Percentiles rank a stretch among this genome's conserved stretches.
These are phyloP conservation scores for Psilocybe tampanensis DNA, from an alignment of 768 basidiomycete genomes.

Conservation along the genomic window DNA sequence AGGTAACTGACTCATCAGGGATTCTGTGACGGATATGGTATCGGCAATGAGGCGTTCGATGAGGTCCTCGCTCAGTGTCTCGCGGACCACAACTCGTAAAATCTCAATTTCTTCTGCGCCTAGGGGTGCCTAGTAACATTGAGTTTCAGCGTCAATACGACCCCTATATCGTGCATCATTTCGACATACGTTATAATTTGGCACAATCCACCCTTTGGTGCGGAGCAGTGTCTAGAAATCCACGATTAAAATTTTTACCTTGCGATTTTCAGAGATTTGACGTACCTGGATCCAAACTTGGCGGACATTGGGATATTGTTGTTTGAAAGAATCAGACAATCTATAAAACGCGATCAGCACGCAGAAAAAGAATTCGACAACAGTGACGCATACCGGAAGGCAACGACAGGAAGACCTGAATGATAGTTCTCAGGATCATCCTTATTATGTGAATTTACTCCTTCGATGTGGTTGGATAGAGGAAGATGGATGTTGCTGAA, in stretches of 20 bases:
- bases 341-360: constrained; percentile 15
- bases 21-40: constrained; percentile 49
- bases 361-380: background rate
- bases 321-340: constrained; percentile 52
- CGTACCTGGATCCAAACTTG: constrained; percentile 52
- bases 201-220: constrained; percentile 62
- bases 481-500: constrained; percentile 54
- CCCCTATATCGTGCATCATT: background rate
- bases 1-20: constrained; percentile 42
- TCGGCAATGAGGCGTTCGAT: constrained; percentile 53
- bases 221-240: constrained; percentile 42
- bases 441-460: constrained; percentile 12
- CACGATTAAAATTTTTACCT: background rate
- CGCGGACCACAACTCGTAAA: constrained; percentile 61
- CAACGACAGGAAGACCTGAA: constrained; percentile 61
- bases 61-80: constrained; percentile 56
- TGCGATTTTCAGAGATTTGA: background rate
- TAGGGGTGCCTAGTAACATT: constrained; percentile 42
- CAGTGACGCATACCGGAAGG: constrained; percentile 42
- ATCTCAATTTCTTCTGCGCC: constrained; percentile 56
- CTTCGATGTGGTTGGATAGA: constrained; percentile 14
- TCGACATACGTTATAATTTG: constrained; percentile 48
- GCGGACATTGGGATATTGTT: constrained; percentile 53
- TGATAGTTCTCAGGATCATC: constrained; percentile 50
- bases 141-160: background rate